Conservation (phyloP, 2,329 filamentous ascomycete species). For the Neodidymelliopsis sp. region DNA sequence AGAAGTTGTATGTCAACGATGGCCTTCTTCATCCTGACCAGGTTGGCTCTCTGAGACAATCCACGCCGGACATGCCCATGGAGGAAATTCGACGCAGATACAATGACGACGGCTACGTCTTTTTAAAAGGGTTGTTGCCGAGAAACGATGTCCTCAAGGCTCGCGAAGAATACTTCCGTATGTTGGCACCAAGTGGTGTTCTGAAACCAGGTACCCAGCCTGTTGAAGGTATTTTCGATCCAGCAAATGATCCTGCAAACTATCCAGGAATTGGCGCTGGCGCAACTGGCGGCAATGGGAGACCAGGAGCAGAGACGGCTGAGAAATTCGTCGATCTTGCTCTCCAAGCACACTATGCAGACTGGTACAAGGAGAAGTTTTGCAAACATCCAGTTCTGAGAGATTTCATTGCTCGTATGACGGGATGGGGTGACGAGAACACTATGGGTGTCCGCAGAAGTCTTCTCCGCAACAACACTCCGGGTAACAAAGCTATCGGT, state of each 20-base stretch:
- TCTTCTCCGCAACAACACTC: conserved; percentile 64
- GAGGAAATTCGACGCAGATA: conserved; percentile 58
- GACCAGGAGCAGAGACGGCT: conserved; percentile 53
- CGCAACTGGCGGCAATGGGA: conserved; percentile 53
- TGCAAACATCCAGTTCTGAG: conserved; percentile 61
- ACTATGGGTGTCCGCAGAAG: conserved; percentile 59
- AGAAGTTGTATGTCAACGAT: conserved; percentile 55
- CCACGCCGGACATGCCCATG: conserved; percentile 54
- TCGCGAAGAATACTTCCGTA: conserved; percentile 62
- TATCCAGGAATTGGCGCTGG: conserved; percentile 65
- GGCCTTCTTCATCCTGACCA: conserved; percentile 56
- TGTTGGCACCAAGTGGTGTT: conserved; percentile 63
- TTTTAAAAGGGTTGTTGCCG: conserved; percentile 63
- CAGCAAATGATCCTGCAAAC: conserved; percentile 50
- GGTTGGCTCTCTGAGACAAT: conserved; percentile 53
- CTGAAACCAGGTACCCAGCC: conserved; percentile 61
- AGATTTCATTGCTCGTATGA: conserved; percentile 60
- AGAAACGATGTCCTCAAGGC: conserved; percentile 61
- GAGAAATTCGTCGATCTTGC: conserved; percentile 59
- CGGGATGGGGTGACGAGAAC: conserved; percentile 60
- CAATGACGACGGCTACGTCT: conserved; percentile 62
- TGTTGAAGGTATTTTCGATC: conserved; percentile 63
- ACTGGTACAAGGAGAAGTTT: conserved; percentile 59
- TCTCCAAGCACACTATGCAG: conserved; percentile 59
- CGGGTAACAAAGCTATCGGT: conserved; percentile 64